Evolutionary conservation across 495 filamentous ascomycete species (phyloP), one percentile per base, ranked within the genome.

Genomic region (Penicillium chermesinum): DNA sequence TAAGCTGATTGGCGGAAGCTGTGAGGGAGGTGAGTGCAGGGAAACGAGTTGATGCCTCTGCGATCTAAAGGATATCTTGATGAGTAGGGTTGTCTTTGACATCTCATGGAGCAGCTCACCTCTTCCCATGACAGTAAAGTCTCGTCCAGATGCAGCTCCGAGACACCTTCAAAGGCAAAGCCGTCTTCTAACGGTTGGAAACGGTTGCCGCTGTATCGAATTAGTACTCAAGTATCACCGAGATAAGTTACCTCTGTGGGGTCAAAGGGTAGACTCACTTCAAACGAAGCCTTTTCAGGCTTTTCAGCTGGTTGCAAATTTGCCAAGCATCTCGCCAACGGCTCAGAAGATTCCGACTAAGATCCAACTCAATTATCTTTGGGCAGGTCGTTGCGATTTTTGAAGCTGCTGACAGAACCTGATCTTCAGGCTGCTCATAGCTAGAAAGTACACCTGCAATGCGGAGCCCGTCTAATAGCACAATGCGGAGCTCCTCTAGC

Each of bases 271-370:
- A 18, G 4, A 71, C 78, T 58, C 65, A 93, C 87, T 85, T 87
- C 19, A 95, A 64, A 43, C 80, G 82, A 49, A 98, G 60, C 13
- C 62, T 77, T 57, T 69, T 77, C 48, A 98, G 57, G 33, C 64
- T 63, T 19, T 77, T 70, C 7, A 97, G 67, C 41, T 80, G 75
- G 3, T 67, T 66, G 59, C 87, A 93, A 21, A 98, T 86, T 14
- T 75, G 66, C 35, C 77, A 73, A 16, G 95, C 76, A 19, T 84
- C 79, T 2, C 66, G 59, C 63, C 88, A 81, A 13, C 62, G 66
- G 48, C 81, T 79, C 54, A 96, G 80, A 39, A 96, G 65, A 63
- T 91, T 97, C 35, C 88, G 77, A 55, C 89, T 89, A 27, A 98
- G 65, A 62, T 97, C 91, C 22, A 98, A 74, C 59, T 96, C 86